Evolutionary conservation across 768 basidiomycete genomes (phyloP).

Genomic region (Lyophyllum shimeji): DNA sequence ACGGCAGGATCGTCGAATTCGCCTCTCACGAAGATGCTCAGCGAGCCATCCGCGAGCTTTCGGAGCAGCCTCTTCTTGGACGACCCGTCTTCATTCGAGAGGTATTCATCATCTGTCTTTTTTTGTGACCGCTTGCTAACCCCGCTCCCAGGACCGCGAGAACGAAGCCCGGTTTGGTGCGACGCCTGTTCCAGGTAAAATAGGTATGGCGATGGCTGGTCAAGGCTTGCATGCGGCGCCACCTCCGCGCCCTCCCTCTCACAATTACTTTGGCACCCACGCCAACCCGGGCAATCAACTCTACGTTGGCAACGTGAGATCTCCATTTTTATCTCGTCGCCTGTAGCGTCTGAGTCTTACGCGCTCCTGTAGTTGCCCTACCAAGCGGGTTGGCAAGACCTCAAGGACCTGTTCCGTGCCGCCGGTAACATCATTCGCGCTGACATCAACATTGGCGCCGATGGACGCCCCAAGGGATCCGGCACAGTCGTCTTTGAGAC

Average conservation of each 20-base stretch:
- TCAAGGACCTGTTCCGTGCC: constrained; percentile 95
- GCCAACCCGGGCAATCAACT: constrained; percentile 86
- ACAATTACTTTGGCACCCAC: constrained; percentile 65
- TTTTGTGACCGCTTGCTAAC: not conserved
- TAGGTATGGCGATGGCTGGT: constrained; percentile 96
- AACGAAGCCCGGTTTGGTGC: constrained; percentile 94
- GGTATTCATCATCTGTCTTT: constrained; percentile 40
- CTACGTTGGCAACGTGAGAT: constrained; percentile 85
- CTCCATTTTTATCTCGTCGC: not conserved
- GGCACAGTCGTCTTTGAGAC: constrained; percentile 98
- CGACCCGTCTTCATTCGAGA: constrained; percentile 96
- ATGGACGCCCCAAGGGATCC: constrained; percentile 93
- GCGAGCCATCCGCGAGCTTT: constrained; percentile 85
- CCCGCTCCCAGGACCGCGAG: constrained; percentile 79
- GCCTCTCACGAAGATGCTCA: constrained; percentile 87
- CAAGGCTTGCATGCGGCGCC: constrained; percentile 78
- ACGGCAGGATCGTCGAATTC: constrained; percentile 88
- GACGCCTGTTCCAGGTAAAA: constrained; percentile 93
- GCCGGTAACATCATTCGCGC: constrained; percentile 95
- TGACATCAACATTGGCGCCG: constrained; percentile 91
- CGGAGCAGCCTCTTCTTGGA: constrained; percentile 87
- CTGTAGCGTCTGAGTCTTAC: constrained; percentile 6
- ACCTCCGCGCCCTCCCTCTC: constrained; percentile 80
- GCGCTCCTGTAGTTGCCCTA: constrained; percentile 71
- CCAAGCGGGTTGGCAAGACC: constrained; percentile 98